phyloP scores from a whole-genome alignment of 805 yeast genomes.

The Candida sithepensis region DNA sequence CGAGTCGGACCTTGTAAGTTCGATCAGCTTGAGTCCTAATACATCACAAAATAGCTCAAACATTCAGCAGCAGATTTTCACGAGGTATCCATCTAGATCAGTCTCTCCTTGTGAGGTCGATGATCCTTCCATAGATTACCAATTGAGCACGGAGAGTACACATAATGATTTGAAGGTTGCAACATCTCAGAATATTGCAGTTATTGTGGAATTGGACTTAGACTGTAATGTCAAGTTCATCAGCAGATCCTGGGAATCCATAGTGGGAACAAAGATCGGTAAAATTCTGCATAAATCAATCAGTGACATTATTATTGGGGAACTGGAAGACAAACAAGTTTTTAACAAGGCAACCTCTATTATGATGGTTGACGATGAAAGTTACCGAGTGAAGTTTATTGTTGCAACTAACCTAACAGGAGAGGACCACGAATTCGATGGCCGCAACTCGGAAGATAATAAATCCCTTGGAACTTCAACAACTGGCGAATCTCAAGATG shows the following conservation, averaged over 20 bases:
- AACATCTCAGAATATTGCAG: constrained; percentile 66
- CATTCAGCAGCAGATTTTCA: not conserved
- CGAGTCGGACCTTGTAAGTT: not conserved
- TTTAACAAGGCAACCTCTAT: constrained; percentile 66
- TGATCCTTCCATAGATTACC: constrained; percentile 12
- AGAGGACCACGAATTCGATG: not conserved
- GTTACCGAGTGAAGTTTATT: constrained; percentile 72
- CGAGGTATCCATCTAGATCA: constrained; percentile 15
- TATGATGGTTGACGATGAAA: constrained; percentile 70
- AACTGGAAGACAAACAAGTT: constrained; percentile 58
- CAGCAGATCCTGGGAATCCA: constrained; percentile 71
- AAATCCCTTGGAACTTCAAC: too few relatives aligned
- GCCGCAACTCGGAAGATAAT: not conserved
- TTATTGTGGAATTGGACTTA: constrained; percentile 79
- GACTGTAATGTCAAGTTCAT: constrained; percentile 75
- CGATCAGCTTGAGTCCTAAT: not conserved
- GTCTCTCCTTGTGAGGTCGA: constrained; percentile 18
- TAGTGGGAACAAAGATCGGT: constrained; percentile 63
- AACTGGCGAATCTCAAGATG: not conserved
- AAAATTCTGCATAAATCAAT: constrained; percentile 58
- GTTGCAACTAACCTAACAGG: constrained; percentile 34
- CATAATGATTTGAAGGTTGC: constrained; percentile 52
- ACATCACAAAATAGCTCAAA: not conserved
- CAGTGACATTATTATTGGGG: constrained; percentile 61
- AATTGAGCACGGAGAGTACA: constrained; percentile 8